Percentiles rank a stretch among this genome's conserved stretches.
phyloP scores from a whole-genome alignment of 2,329 filamentous ascomycete species.

The Xylaria sp. region DNA sequence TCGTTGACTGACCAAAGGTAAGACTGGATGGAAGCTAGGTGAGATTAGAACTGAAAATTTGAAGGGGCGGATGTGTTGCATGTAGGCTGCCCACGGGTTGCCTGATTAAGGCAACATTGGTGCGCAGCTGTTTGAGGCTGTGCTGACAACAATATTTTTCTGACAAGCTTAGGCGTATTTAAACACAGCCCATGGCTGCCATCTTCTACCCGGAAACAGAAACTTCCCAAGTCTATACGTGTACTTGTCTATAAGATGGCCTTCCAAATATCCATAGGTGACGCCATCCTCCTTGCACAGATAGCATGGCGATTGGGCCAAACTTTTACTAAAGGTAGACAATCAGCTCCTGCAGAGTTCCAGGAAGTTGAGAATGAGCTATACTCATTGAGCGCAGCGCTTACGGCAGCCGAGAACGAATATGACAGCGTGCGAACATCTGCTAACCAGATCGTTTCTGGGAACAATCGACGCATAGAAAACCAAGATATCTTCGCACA shows the following conservation, averaged over 20 bases:
- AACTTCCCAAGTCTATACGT: too few relatives aligned
- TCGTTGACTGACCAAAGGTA: not conserved
- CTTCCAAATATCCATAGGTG: conserved; percentile 46
- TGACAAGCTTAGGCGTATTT: not conserved
- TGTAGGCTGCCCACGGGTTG: not conserved
- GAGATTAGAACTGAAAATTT: not conserved
- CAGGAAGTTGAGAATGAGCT: conserved; percentile 48
- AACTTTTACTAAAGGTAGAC: conserved; percentile 46
- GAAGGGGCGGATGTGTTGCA: not conserved
- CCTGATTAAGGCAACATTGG: conserved; percentile 8
- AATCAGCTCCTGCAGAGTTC: conserved; percentile 48
- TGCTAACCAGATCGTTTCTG: not conserved
- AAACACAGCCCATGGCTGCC: not conserved
- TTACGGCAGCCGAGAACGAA: conserved; percentile 38
- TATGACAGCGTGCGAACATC: not conserved
- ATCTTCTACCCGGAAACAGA: not conserved
- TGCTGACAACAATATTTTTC: not conserved
- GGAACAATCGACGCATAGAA: not conserved
- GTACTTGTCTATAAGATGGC: conserved; percentile 34
- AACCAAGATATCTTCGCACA: conserved; percentile 29
- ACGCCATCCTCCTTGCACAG: conserved; percentile 46
- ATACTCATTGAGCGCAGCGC: conserved; percentile 44
- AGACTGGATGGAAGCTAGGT: not conserved
- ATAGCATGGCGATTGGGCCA: conserved; percentile 45
- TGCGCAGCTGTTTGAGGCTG: not conserved